These are phyloP conservation scores for Puccinia hordei DNA, from an alignment of 1,284 basidiomycete species.

Conservation along the genomic window DNA sequence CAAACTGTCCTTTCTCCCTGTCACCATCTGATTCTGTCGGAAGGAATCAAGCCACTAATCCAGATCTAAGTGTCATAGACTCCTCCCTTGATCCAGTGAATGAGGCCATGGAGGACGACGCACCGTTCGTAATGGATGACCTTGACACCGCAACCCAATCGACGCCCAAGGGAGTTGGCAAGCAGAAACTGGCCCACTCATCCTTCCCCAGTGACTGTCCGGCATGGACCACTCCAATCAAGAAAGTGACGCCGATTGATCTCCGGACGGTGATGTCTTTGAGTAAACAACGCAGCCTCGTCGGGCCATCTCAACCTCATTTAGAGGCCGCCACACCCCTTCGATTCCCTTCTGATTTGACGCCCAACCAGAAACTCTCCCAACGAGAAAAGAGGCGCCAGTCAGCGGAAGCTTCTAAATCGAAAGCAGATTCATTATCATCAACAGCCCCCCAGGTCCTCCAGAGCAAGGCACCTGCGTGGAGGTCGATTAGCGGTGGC, in stretches of 20 bases:
- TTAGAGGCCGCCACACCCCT: constrained; percentile 1
- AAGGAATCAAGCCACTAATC: neutral
- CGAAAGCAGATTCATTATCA: constrained; percentile 6
- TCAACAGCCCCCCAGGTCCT: neutral
- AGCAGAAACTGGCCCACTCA: constrained; percentile 3
- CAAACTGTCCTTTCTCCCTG: neutral
- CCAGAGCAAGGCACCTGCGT: constrained; percentile 28
- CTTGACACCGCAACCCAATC: neutral
- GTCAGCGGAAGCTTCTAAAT: constrained; percentile 35
- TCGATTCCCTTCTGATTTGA: constrained; percentile 9
- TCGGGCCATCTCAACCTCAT: neutral
- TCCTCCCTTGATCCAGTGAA: neutral
- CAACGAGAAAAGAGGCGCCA: constrained; percentile 40
- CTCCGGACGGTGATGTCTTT: constrained; percentile 21
- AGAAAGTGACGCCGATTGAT: constrained; percentile 17
- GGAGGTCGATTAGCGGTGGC: constrained; percentile 25
- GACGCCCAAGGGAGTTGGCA: neutral
- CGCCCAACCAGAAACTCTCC: constrained; percentile 34
- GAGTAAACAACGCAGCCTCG: neutral
- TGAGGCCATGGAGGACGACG: constrained; percentile 1
- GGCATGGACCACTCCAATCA: constrained; percentile 28
- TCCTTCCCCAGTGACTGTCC: neutral
- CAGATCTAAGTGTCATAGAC: neutral
- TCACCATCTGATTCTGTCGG: neutral
- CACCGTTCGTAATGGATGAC: constrained; percentile 45